Percentiles rank a stretch among this genome's conserved stretches.
These are phyloP conservation scores for Penicillium sp. DNA, from an alignment of 2,329 filamentous ascomycete genomes.

Conservation along the genomic window DNA sequence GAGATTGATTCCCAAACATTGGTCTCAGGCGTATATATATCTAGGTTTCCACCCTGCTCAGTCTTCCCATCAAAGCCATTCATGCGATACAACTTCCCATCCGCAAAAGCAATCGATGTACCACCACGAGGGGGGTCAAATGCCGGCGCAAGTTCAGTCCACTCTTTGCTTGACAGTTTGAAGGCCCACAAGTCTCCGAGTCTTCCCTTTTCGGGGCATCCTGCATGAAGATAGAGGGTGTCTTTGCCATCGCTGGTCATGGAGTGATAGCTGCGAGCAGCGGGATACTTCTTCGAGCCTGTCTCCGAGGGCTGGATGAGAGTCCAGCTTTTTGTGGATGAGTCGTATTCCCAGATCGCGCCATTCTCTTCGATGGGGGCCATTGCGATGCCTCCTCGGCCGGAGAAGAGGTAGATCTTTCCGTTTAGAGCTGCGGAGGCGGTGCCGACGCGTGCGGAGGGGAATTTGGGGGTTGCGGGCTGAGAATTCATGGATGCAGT, in stretches of 20 bases:
- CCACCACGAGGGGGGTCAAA: constrained; percentile 68
- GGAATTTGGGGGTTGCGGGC: constrained; percentile 42
- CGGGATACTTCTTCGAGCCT: constrained; percentile 51
- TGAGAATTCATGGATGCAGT: neutral
- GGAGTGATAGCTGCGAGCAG: constrained; percentile 69
- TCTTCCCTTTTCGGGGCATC: constrained; percentile 64
- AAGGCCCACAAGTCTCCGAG: constrained; percentile 78
- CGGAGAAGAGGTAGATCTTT: constrained; percentile 78
- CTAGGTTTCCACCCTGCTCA: constrained; percentile 70
- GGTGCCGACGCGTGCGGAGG: constrained; percentile 69
- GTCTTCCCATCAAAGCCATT: constrained; percentile 72
- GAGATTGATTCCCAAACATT: constrained; percentile 41
- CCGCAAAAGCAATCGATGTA: constrained; percentile 63
- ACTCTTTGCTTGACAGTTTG: constrained; percentile 61
- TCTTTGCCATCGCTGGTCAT: constrained; percentile 62
- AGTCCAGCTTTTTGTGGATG: constrained; percentile 63
- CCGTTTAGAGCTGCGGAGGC: constrained; percentile 67
- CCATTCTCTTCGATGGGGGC: constrained; percentile 71
- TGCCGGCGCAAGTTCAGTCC: constrained; percentile 67
- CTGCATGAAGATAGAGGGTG: constrained; percentile 74
- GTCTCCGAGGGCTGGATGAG: constrained; percentile 58
- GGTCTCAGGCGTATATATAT: constrained; percentile 52
- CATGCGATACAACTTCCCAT: constrained; percentile 70
- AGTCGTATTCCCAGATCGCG: constrained; percentile 73
- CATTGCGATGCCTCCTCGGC: constrained; percentile 69